Base-by-base conservation (phyloP, 192 early-diverging fungal genomes). In the Coemansia sp. region DNA sequence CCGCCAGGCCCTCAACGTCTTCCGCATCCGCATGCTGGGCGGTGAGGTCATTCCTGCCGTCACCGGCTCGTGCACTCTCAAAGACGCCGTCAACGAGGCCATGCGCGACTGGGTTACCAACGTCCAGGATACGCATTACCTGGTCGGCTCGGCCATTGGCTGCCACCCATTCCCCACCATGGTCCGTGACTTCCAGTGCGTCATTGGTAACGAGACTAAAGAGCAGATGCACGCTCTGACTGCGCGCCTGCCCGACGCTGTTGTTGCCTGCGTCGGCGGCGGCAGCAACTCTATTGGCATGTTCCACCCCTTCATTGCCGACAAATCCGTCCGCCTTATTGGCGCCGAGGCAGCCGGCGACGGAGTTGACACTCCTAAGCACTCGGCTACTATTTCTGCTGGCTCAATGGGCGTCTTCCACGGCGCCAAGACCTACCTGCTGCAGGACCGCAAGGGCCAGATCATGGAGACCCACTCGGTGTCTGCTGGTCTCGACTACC, bases 91-190 rank as follows among this genome's bases (percentile, higher is more conserved):
- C 70, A 99, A 99, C 72, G 97, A 96, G 74, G 97, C 97, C 22
- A 92, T 97, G 93, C 87, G 97, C 65, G 95, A 99, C 78, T 96
- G 94, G 94, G 94, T 97, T 54, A 91, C 97, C 56, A 99, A 97
- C 76, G 93, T 95, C 42, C 60, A 77, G 6, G 92, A 84, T 61
- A 99, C 97, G 0, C 94, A 99, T 75, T 98, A 99, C 74, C 74
- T 99, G 56, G 91, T 99, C 51, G 95, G 97, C 54, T 97, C 95
- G 4, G 94, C 95, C 15, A 95, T 97, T 60, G 97, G 97, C 47
- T 92, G 93, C 44, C 94, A 97, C 74, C 97, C 95, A 7, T 99
- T 99, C 89, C 97, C 94, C 14, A 89, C 85, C 25, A 90, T 99
- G 74, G 97, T 98, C 50, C 87, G 94, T 59, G 94, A 99, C 60